Percentiles rank a stretch among this genome's conserved stretches.
Evolutionary conservation across 2,329 filamentous ascomycete species (phyloP).

Genomic region (Fusarium lyarnte): DNA sequence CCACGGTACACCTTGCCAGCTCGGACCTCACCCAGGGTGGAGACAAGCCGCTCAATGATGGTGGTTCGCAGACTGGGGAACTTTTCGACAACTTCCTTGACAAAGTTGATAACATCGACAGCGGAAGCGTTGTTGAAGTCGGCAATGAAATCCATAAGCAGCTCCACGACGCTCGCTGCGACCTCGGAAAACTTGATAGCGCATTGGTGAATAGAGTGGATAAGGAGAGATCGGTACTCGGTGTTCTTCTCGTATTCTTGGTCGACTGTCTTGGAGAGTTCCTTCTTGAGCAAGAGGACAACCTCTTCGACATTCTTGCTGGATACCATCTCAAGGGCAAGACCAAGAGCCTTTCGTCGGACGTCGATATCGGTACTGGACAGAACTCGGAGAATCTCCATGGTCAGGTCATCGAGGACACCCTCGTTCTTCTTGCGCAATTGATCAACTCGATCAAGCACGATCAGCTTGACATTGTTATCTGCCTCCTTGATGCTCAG

Average conservation of each 20-base stretch:
- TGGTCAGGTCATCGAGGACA: conserved; percentile 90
- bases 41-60: conserved; percentile 88
- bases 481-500: conserved; percentile 97
- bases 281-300: conserved; percentile 94
- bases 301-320: conserved; percentile 99
- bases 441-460: conserved; percentile 91
- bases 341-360: conserved; percentile 85
- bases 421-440: conserved; percentile 88
- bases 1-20: conserved; percentile 98
- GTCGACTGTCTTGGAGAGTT: conserved; percentile 95
- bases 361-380: conserved; percentile 97
- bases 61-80: conserved; percentile 89
- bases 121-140: conserved; percentile 98
- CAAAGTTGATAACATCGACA: conserved; percentile 97
- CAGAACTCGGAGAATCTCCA: conserved; percentile 95
- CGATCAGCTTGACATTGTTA: conserved; percentile 99
- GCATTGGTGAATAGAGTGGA: conserved; percentile 97
- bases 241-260: conserved; percentile 99
- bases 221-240: conserved; percentile 93
- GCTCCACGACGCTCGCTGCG: conserved; percentile 92
- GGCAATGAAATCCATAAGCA: conserved; percentile 98
- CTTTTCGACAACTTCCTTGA: conserved; percentile 98
- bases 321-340: conserved; percentile 96
- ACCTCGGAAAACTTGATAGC: conserved; percentile 99
- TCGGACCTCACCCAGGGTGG: conserved; percentile 90